A percentile compares a stretch with the other conserved stretches of the same genome.
Conservation (phyloP, 139 green algal genomes). For the Tetradesmus lagerheimii region DNA sequence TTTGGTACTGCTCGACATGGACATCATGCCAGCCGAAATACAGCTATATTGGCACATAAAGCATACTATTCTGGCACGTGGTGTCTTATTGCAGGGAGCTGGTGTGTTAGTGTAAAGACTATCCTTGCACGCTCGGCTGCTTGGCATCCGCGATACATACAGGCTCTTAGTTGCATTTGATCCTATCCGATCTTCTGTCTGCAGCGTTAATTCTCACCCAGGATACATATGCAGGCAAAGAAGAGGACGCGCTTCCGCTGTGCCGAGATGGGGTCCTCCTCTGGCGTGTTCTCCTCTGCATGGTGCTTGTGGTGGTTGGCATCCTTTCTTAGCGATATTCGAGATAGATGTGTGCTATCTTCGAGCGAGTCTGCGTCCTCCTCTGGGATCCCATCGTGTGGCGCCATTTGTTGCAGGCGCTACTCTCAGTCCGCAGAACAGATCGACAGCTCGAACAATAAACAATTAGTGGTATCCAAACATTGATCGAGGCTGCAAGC, state of each 20-base stretch:
- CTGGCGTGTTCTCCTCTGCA: background rate
- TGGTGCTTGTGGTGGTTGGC: background rate
- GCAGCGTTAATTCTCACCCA: conserved; percentile 1
- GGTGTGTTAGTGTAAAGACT: too few relatives aligned
- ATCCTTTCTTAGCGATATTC: background rate
- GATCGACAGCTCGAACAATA: background rate
- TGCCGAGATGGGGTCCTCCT: conserved; percentile 12
- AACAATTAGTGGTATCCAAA: too few relatives aligned
- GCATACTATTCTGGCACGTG: too few relatives aligned
- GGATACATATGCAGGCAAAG: conserved; percentile 30
- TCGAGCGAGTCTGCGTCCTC: background rate
- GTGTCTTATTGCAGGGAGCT: too few relatives aligned
- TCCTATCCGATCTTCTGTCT: too few relatives aligned
- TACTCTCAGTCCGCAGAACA: background rate
- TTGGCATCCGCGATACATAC: background rate
- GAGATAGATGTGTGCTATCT: background rate
- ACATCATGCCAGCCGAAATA: too few relatives aligned
- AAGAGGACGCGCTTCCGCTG: background rate
- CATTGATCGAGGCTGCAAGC: background rate
- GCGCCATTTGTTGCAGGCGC: background rate
- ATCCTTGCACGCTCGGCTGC: background rate
- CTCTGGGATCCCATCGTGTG: background rate
- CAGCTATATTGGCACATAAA: too few relatives aligned
- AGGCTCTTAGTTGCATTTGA: too few relatives aligned
- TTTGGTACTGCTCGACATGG: too few relatives aligned